Conservation (phyloP, 495 filamentous ascomycete species). For the Platismatia glauca region DNA sequence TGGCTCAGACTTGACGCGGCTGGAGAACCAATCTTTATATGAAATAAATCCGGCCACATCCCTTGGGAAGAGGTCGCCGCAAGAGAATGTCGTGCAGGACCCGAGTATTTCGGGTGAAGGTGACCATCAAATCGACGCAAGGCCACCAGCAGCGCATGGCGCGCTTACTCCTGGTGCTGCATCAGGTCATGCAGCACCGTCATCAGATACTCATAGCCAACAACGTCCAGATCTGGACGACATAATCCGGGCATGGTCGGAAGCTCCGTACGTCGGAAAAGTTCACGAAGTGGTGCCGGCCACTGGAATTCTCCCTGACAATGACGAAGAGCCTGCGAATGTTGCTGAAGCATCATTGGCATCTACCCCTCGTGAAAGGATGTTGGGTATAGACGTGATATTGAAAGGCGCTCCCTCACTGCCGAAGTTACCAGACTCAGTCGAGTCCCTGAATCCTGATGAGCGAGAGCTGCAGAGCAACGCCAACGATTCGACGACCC, state of each 20-base stretch:
- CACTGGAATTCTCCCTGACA: not conserved
- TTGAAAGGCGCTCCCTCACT: slow-evolving; percentile 12
- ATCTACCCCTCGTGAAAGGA: slow-evolving; percentile 17
- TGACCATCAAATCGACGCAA: not conserved
- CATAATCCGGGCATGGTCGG: slow-evolving; percentile 20
- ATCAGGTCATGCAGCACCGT: not conserved
- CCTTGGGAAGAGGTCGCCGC: not conserved
- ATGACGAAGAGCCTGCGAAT: slow-evolving; percentile 1
- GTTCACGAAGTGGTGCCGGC: not conserved
- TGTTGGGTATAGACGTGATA: slow-evolving; percentile 15
- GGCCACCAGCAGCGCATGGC: slow-evolving; percentile 8
- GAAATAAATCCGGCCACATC: not conserved
- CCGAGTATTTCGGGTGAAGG: not conserved
- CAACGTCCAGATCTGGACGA: slow-evolving; percentile 22
- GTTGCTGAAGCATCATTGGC: slow-evolving; percentile 17
- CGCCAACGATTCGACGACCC: not conserved
- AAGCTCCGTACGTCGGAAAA: slow-evolving; percentile 15
- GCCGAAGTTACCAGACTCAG: slow-evolving; percentile 14
- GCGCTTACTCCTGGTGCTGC: slow-evolving; percentile 4
- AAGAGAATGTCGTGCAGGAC: not conserved
- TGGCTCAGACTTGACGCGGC: not conserved
- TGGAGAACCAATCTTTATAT: not conserved
- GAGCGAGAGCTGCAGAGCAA: not conserved
- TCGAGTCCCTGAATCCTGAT: not conserved
- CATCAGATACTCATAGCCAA: slow-evolving; percentile 3